Conservation (phyloP, 1,284 basidiomycete species). For the Peniophora sp. region DNA sequence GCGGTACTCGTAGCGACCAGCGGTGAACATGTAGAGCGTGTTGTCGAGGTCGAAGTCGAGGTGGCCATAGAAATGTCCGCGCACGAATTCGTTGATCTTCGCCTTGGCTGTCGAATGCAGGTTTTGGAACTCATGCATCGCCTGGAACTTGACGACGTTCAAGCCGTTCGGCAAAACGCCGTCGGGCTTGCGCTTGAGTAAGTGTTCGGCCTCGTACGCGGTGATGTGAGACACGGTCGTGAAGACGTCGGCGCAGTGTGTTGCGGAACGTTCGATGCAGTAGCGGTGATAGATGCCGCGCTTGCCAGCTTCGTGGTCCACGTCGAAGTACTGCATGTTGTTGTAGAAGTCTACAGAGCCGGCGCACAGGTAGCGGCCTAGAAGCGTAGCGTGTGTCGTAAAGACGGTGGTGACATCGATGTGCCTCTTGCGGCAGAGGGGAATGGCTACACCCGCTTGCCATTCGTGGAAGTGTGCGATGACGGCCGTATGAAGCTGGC, state of each 20-base stretch:
- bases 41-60: constrained; percentile 95
- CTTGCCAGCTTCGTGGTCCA: constrained; percentile 98
- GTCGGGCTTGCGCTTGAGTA: constrained; percentile 96
- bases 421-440: constrained; percentile 91
- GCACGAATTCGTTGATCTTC: constrained; percentile 97
- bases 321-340: constrained; percentile 98
- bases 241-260: constrained; percentile 96
- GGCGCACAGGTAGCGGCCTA: constrained; percentile 96
- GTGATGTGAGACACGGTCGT: constrained; percentile 98
- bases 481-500: constrained; percentile 77
- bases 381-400: constrained; percentile 97
- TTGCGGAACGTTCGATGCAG: constrained; percentile 92
- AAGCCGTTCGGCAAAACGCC: constrained; percentile 97
- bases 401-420: constrained; percentile 98
- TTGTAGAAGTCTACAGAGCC: constrained; percentile 99
- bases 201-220: constrained; percentile 92
- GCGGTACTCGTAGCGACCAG: constrained; percentile 97
- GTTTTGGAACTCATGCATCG: constrained; percentile 97
- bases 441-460: constrained; percentile 97
- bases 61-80: constrained; percentile 97
- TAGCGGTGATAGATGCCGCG: constrained; percentile 90
- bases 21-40: constrained; percentile 97
- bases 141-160: constrained; percentile 94
- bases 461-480: constrained; percentile 99
- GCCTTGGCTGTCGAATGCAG: constrained; percentile 86